These are phyloP conservation scores for Candida frijolesensis DNA, from an alignment of 1,139 yeast species.

Conservation along the genomic window DNA sequence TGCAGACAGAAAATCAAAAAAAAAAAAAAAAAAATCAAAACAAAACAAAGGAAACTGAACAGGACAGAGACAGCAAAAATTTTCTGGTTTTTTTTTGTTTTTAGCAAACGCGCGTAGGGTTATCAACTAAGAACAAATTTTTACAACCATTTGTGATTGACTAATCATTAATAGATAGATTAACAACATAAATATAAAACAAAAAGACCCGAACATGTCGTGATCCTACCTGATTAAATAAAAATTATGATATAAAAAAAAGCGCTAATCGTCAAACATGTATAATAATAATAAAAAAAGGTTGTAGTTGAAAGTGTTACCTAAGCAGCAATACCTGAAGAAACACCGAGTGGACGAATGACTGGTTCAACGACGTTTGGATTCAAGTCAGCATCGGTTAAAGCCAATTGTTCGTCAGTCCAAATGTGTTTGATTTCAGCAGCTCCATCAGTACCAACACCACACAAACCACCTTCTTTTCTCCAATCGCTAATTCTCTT, in stretches of 20 bases:
- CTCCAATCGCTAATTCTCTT: slow-evolving; percentile 82
- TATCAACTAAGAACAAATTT: not conserved
- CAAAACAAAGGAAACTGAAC: not conserved
- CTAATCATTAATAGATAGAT: too few species aligned
- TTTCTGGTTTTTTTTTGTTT: not conserved
- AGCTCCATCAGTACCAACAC: slow-evolving; percentile 64
- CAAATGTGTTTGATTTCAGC: slow-evolving; percentile 63
- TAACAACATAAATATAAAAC: too few species aligned
- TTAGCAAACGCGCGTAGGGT: not conserved
- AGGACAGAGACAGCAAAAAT: not conserved
- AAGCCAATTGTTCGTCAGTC: slow-evolving; percentile 77
- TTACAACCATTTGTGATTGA: not conserved
- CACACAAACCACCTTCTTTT: slow-evolving; percentile 79
- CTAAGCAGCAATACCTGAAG: slow-evolving; percentile 57
- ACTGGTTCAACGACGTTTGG: slow-evolving; percentile 65
- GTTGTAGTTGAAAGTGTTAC: not conserved
- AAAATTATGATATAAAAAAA: too few species aligned
- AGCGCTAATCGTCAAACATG: not conserved
- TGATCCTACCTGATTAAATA: too few species aligned
- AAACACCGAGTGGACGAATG: slow-evolving; percentile 61
- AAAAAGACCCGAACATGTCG: too few species aligned
- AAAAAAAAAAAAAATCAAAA: not conserved
- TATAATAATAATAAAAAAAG: not conserved
- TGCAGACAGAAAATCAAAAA: not conserved
- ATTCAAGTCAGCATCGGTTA: slow-evolving; percentile 64